Evolutionary conservation across 2,329 filamentous ascomycete genomes (phyloP), one percentile per base, ranked within the genome.

Genomic region (Penicillium brevicompactum): DNA sequence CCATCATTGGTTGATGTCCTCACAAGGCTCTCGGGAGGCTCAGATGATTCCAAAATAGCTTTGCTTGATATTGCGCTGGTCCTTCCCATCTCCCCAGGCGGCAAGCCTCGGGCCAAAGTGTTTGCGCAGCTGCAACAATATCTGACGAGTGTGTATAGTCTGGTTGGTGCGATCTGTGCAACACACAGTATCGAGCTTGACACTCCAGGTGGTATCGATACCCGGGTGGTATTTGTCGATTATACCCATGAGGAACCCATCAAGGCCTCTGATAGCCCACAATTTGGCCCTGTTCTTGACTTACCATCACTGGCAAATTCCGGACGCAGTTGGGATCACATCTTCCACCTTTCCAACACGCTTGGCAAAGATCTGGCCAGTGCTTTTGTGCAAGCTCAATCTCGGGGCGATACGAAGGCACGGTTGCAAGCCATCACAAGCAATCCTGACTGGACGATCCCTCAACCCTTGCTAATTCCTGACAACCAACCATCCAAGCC

Each of bases 61-160:
- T 66, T 80, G 11, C 69, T 87, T 31, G 83, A 87, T 49, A 77
- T 86, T 64, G 89, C 86, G 2, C 71, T 95, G 37, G 82, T 83
- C 2, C 83, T 83, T 46, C 84, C 87, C 11, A 75, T 80, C 45
- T 80, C 83, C 18, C 74, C 75, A 31, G 76, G 78, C 22, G 74
- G 76, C 21, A 73, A 75, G 30, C 78, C 82, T 44, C 81, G 83
- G 63, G 78, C 82, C 22, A 76, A 84, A 44, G 77, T 84, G 16
- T 96, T 92, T 82, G 69, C 80, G 32, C 75, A 81, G n/a, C 83
- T 87, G 0, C 91, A 96, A 72, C 80, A 82, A n/a, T 79, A 93
- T 5, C 76, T 97, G 21, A 89, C 89, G 2, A 84, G 84, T 24
- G 70, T 95, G 22, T 97, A 97, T 79, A 86, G 87, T 65, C 81